These are phyloP conservation scores for Puccinia brachypodii DNA, from an alignment of 1,284 basidiomycete genomes.

Conservation along the genomic window DNA sequence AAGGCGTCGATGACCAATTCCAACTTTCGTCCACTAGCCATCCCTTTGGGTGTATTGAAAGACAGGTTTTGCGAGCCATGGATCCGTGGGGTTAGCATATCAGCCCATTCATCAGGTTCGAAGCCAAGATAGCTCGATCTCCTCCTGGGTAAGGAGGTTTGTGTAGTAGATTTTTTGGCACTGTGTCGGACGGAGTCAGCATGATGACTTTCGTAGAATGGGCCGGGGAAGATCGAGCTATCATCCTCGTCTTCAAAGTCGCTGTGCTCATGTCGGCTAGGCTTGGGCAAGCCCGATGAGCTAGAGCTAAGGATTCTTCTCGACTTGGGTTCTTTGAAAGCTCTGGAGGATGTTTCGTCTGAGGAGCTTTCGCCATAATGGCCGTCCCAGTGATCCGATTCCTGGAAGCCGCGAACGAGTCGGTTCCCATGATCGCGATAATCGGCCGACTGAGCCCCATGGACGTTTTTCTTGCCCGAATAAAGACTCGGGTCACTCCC, in stretches of 20 bases:
- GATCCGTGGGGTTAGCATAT: conserved; percentile 36
- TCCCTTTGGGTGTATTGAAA: background rate
- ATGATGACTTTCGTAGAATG: conserved; percentile 19
- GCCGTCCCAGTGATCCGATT: conserved; percentile 1
- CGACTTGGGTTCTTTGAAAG: background rate
- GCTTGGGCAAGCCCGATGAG: background rate
- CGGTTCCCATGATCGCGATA: conserved; percentile 4
- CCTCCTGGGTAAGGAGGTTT: background rate
- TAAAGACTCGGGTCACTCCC: conserved; percentile 8
- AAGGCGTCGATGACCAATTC: conserved; percentile 45
- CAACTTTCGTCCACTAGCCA: conserved; percentile 25
- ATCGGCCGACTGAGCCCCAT: background rate
- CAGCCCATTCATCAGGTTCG: conserved; percentile 38
- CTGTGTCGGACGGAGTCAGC: conserved; percentile 2
- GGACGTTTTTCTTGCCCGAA: conserved; percentile 10
- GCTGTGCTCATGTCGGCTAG: background rate
- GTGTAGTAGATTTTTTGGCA: background rate
- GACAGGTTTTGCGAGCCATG: conserved; percentile 25
- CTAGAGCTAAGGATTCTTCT: background rate
- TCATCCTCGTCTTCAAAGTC: conserved; percentile 26
- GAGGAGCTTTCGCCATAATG: conserved; percentile 18
- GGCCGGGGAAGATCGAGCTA: background rate
- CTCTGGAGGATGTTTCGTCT: background rate
- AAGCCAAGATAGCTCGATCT: conserved; percentile 41
- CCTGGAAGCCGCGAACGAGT: background rate